phyloP scores from a whole-genome alignment of 805 yeast species.

The Hanseniaspora lachancei region DNA sequence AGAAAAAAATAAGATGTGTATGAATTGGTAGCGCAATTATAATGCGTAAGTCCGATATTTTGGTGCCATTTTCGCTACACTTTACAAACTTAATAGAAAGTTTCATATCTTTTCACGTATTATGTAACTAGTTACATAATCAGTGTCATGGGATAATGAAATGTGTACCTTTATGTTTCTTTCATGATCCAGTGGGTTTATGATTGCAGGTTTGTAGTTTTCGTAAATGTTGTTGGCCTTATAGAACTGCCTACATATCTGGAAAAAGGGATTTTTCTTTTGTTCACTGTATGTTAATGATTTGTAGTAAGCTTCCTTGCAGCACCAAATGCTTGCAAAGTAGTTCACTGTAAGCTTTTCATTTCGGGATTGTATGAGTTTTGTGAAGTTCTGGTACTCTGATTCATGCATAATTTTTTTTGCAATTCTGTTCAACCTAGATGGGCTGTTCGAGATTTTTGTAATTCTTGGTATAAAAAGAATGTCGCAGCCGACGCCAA shows the following conservation, averaged over 20 bases:
- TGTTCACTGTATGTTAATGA: conserved; percentile 2
- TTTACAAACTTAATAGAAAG: background rate
- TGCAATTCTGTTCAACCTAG: background rate
- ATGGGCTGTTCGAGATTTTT: background rate
- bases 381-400: background rate
- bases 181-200: background rate
- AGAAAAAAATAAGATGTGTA: background rate
- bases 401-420: conserved; percentile 1
- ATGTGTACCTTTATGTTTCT: background rate
- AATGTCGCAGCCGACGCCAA: conserved; percentile 8
- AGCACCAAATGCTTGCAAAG: conserved; percentile 2
- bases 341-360: background rate
- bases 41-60: too few relatives aligned
- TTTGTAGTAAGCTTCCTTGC: conserved; percentile 4
- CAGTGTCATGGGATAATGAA: conserved; percentile 11
- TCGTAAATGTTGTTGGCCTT: background rate
- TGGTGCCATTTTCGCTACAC: too few relatives aligned
- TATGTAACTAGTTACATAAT: conserved; percentile 4
- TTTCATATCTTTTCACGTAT: background rate
- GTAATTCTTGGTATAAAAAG: conserved; percentile 4
- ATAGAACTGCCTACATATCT: background rate
- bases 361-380: background rate
- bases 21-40: background rate
- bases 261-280: background rate
- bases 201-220: conserved; percentile 1